Evolutionary conservation across 257 asterid genomes (phyloP).

Genomic region (Rubia yunnanensis): DNA sequence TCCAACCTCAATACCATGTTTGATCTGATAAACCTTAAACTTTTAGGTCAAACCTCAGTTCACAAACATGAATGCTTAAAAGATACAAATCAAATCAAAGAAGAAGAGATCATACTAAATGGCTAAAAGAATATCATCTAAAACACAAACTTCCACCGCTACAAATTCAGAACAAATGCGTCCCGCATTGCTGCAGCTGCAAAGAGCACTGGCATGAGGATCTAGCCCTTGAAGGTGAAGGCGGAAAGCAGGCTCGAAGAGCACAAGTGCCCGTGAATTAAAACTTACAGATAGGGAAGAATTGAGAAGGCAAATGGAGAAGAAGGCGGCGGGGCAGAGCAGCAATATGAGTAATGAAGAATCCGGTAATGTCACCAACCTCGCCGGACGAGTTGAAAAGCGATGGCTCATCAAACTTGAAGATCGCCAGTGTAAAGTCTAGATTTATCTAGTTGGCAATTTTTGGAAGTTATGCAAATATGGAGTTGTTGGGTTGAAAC

Average conservation of each 20-base stretch:
- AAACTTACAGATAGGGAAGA: no score
- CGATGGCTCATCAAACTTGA: no score
- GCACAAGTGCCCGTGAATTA: no score
- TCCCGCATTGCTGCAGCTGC: constrained; percentile 58
- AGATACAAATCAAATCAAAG: constrained; percentile 9
- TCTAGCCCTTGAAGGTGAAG: constrained; percentile 29
- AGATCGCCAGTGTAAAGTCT: no score
- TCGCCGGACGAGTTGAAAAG: no score
- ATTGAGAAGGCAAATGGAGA: no score
- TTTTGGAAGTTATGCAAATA: no score
- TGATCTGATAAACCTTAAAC: constrained; percentile 18
- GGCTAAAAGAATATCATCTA: constrained; percentile 13
- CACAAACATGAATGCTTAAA: constrained; percentile 3
- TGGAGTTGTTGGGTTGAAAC: no score
- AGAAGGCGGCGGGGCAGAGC: no score
- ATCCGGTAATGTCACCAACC: no score
- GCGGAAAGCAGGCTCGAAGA: constrained; percentile 15
- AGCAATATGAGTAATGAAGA: no score
- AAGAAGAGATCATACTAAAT: constrained; percentile 1
- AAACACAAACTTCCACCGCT: constrained; percentile 14
- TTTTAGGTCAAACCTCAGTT: constrained; percentile 20
- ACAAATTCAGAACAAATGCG: constrained; percentile 30
- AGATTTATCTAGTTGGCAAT: no score
- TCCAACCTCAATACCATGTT: constrained; percentile 24
- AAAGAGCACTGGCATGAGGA: constrained; percentile 45